Evolutionary conservation across 805 yeast genomes (phyloP), one percentile per base, ranked within the genome.

Genomic region (Maudiozyma turicensis): DNA sequence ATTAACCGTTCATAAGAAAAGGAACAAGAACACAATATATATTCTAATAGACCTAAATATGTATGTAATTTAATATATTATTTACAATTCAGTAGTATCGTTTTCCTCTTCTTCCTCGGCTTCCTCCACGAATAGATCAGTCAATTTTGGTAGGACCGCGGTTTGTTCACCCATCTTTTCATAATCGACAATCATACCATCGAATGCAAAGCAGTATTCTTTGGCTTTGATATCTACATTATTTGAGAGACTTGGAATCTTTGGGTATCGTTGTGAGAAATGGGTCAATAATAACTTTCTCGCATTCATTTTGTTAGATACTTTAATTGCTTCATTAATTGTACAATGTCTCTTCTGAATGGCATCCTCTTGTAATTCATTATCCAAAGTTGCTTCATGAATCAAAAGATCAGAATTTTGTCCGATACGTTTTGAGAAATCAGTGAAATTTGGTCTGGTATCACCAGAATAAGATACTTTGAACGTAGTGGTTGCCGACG

Each of bases 311-410:
- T 70, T 65, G 48, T 76, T 71, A 0, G 86, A 80, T 2, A 89
- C 81, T 13, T 69, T 71, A 31, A 90, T 72, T 0, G 98, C 98
- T 60, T 91, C 98, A 20, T 84, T 77, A 49, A 89, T 78, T 0
- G 99, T 93, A 11, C 95, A 81, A 62, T 93, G 99, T 52, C 80
- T 78, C 63, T 93, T 93, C 34, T 76, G 73, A 30, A 77, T 65
- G 0, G 99, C 99, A 63, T 89, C 97, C 48, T 77, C 81, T 6
- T 73, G 69, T 44, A 88, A 71, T 33, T 77, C 86, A 63, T 88
- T 86, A 50, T 87, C 96, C 52, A 93, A 75, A 0, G 99, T 87
- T 0, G 97, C 90, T 64, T 93, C 99, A 65, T 93, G 99, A 45
- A 93, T 81, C 50, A 93, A 72, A 45, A 93, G 64, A 60, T 88